Percentiles rank a stretch among this genome's conserved stretches.
These are phyloP conservation scores for Fremontodendron californicum DNA, from an alignment of 345 rosid species.

Conservation along the genomic window DNA sequence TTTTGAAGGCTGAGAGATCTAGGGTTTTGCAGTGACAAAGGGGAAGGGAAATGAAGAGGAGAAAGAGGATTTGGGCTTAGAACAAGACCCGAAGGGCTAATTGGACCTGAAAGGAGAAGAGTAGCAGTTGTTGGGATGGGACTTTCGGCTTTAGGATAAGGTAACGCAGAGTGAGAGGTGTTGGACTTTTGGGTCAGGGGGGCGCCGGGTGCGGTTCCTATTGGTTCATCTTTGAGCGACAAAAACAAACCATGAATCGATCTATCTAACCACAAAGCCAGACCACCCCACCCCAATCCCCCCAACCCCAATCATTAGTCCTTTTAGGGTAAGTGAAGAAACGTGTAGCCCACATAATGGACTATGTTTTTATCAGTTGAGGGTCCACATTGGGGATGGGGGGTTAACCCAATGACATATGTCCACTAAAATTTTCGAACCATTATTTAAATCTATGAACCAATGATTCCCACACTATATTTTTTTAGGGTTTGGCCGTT, in stretches of 20 bases:
- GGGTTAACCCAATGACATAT: background rate
- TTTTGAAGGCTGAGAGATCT: conserved; percentile 21
- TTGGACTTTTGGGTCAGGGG: conserved; percentile 17
- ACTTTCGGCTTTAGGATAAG: background rate
- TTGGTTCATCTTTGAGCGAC: background rate
- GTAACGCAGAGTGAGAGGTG: conserved; percentile 3
- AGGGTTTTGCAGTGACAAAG: conserved; percentile 35
- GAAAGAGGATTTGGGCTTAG: conserved; percentile 45
- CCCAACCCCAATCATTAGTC: no score
- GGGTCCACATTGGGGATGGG: no score
- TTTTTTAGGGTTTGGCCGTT: background rate
- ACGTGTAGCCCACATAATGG: no score
- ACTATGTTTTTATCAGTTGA: no score
- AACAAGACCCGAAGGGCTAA: conserved; percentile 36
- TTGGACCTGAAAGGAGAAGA: conserved; percentile 37
- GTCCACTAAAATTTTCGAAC: background rate
- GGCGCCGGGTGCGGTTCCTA: no score
- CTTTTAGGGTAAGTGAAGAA: no score
- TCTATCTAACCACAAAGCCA: conserved; percentile 3
- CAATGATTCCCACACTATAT: background rate
- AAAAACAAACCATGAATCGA: background rate
- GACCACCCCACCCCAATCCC: conserved; percentile 9
- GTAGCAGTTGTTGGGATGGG: background rate
- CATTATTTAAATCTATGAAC: background rate
- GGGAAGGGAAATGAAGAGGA: background rate